Evolutionary conservation across 805 yeast species (phyloP).

Genomic region (Jamesozyma spencerorum): DNA sequence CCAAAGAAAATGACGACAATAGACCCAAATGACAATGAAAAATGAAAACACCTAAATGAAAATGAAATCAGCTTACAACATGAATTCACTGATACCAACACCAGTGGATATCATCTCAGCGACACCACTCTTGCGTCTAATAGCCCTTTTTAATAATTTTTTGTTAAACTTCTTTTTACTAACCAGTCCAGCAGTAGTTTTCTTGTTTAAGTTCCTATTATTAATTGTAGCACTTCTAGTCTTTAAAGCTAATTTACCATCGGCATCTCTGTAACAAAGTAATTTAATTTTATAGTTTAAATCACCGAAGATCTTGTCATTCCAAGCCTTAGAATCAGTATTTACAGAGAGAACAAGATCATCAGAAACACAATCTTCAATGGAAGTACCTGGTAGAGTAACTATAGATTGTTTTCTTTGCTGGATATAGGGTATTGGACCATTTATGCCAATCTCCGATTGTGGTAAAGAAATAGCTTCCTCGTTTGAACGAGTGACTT

Average conservation of each 20-base stretch:
- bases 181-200: slow-evolving; percentile 7
- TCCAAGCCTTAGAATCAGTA: slow-evolving; percentile 3
- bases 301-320: slow-evolving; percentile 6
- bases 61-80: slow-evolving; percentile 15
- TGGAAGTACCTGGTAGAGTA: slow-evolving; percentile 5
- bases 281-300: slow-evolving; percentile 20
- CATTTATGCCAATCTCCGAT: background rate
- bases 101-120: slow-evolving; percentile 29
- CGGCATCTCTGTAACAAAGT: slow-evolving; percentile 24
- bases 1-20: background rate
- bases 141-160: slow-evolving; percentile 12
- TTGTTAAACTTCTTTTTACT: slow-evolving; percentile 5
- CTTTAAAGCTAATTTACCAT: slow-evolving; percentile 25
- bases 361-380: slow-evolving; percentile 16
- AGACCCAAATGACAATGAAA: background rate
- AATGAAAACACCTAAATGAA: background rate
- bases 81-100: slow-evolving; percentile 28
- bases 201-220: background rate
- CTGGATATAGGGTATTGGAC: background rate
- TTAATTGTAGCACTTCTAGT: slow-evolving; percentile 5
- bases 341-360: slow-evolving; percentile 3
- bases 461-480: slow-evolving; percentile 14
- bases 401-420: slow-evolving; percentile 4
- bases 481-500: slow-evolving; percentile 21
- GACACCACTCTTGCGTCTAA: slow-evolving; percentile 28